Conservation (phyloP, 768 basidiomycete species). For the Phaeolepiota aurea region DNA sequence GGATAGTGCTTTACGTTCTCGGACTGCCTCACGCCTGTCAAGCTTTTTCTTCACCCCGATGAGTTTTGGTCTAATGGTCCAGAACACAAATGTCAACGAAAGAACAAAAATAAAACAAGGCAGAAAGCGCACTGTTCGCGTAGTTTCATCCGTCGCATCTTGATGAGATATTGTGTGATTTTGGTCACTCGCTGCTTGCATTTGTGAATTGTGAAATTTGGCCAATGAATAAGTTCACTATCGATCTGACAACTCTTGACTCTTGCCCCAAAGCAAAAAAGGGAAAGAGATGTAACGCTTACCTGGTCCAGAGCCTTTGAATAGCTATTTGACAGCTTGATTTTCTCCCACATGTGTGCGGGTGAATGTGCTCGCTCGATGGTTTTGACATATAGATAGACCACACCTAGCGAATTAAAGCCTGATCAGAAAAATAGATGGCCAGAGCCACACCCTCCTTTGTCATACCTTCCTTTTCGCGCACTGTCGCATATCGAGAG, state of each 20-base stretch:
- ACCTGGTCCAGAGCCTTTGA: constrained; percentile 94
- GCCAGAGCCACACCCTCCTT: too few relatives aligned
- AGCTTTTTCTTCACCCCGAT: constrained; percentile 96
- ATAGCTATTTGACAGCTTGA: constrained; percentile 91
- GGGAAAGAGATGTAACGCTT: constrained; percentile 2
- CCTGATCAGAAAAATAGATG: background rate
- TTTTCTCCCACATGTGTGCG: constrained; percentile 95
- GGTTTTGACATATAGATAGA: constrained; percentile 96
- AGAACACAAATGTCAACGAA: too few relatives aligned
- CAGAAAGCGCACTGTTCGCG: constrained; percentile 63
- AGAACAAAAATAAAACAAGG: too few relatives aligned
- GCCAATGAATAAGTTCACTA: constrained; percentile 94
- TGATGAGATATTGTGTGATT: constrained; percentile 98
- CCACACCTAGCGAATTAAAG: constrained; percentile 42
- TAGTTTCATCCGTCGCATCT: constrained; percentile 88
- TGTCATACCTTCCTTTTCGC: constrained; percentile 83
- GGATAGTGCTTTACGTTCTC: constrained; percentile 93
- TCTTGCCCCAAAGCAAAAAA: background rate
- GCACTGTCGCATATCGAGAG: constrained; percentile 94
- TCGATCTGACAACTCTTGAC: constrained; percentile 62
- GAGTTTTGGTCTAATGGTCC: constrained; percentile 78
- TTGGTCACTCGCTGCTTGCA: constrained; percentile 99
- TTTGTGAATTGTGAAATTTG: constrained; percentile 94
- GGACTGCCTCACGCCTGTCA: constrained; percentile 83
- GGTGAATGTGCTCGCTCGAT: constrained; percentile 96